phyloP scores from a whole-genome alignment of 257 asterid species.

The Solanum ossicruentum region DNA sequence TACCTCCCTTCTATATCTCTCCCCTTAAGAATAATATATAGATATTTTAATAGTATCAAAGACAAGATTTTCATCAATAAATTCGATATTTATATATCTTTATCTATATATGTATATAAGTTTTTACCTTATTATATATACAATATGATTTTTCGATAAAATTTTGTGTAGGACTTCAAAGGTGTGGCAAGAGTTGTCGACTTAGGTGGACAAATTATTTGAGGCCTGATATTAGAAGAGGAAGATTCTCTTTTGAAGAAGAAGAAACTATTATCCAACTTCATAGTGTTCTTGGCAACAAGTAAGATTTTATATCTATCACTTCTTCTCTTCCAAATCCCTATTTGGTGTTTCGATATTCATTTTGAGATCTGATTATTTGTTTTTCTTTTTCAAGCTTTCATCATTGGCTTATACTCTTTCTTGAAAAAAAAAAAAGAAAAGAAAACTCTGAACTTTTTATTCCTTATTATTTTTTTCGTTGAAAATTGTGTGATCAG shows the following conservation, averaged over 20 bases:
- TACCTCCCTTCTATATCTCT: not conserved
- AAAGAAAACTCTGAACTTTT: not conserved
- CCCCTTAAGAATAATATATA: not conserved
- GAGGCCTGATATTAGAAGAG: constrained; percentile 83
- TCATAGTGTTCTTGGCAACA: constrained; percentile 76
- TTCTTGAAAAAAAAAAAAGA: too few relatives aligned
- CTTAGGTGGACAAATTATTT: constrained; percentile 74
- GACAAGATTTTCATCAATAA: not conserved
- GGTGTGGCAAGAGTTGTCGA: constrained; percentile 89
- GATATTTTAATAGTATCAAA: too few relatives aligned
- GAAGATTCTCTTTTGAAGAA: constrained; percentile 78
- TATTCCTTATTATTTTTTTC: not conserved
- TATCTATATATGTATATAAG: too few relatives aligned
- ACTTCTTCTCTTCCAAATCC: too few relatives aligned
- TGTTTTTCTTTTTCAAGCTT: too few relatives aligned
- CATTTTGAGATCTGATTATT: not conserved
- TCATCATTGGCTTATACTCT: not conserved
- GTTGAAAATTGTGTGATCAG: not conserved
- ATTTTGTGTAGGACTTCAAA: constrained; percentile 37
- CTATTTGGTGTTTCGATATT: not conserved
- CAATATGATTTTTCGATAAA: not conserved
- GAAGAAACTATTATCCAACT: constrained; percentile 75
- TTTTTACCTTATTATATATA: not conserved
- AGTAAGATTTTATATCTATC: constrained; percentile 24
- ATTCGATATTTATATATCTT: too few relatives aligned